A percentile compares a stretch with the other conserved stretches of the same genome.
phyloP scores from a whole-genome alignment of 2,329 filamentous ascomycete species.

The Penicillium sp. region DNA sequence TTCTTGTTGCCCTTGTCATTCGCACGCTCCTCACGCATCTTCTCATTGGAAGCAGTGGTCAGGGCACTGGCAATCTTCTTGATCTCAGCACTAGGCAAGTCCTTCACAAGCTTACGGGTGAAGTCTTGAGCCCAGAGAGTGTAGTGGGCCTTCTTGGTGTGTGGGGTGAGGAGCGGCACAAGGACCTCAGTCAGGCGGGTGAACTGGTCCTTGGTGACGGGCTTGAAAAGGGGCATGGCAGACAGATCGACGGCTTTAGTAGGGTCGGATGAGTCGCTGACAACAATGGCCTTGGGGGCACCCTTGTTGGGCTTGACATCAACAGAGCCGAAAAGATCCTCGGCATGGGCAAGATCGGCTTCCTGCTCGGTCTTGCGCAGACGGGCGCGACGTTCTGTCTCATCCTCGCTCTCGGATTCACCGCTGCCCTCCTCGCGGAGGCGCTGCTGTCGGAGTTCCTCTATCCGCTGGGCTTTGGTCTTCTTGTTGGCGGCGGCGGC shows the following conservation, averaged over 20 bases:
- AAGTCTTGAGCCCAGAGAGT: slow-evolving; percentile 88
- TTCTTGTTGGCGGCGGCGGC: slow-evolving; percentile 90
- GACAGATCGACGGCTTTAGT: slow-evolving; percentile 77
- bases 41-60: slow-evolving; percentile 93
- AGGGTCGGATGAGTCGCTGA: slow-evolving; percentile 68
- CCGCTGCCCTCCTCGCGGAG: slow-evolving; percentile 58
- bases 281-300: slow-evolving; percentile 63
- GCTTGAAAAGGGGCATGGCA: slow-evolving; percentile 80
- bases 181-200: slow-evolving; percentile 73
- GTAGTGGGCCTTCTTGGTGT: slow-evolving; percentile 88
- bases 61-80: slow-evolving; percentile 89
- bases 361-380: slow-evolving; percentile 80
- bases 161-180: slow-evolving; percentile 70
- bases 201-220: slow-evolving; percentile 82
- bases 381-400: slow-evolving; percentile 69
- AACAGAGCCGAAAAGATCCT: slow-evolving; percentile 81
- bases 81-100: slow-evolving; percentile 86
- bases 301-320: slow-evolving; percentile 66
- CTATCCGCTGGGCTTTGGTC: slow-evolving; percentile 79
- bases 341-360: slow-evolving; percentile 81
- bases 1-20: slow-evolving; percentile 95
- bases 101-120: slow-evolving; percentile 78
- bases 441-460: slow-evolving; percentile 69
- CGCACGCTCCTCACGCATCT: slow-evolving; percentile 97
- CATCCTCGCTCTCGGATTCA: slow-evolving; percentile 63